A percentile compares a stretch with the other conserved stretches of the same genome.
Evolutionary conservation across 371 early-diverging fungal genomes (phyloP).

Genomic region (Saksenaea vasiformis): DNA sequence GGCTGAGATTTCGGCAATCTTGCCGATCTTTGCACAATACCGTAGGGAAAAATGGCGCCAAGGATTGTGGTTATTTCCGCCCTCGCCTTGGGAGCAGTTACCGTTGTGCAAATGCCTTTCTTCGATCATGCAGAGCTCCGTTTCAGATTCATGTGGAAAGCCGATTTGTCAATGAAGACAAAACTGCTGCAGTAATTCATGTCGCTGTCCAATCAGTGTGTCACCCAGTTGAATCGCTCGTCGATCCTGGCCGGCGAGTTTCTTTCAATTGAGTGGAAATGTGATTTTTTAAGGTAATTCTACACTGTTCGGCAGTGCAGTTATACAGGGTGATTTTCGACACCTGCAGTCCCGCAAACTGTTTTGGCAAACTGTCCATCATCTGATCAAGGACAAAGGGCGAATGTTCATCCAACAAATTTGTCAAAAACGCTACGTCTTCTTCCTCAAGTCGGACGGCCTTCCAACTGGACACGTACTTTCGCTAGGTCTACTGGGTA

Average conservation of each 20-base stretch:
- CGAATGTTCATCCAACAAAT: constrained; percentile 5
- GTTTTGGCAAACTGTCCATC: not conserved
- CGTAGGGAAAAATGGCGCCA: not conserved
- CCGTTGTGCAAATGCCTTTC: constrained; percentile 9
- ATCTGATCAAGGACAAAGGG: constrained; percentile 10
- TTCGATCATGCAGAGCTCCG: constrained; percentile 15
- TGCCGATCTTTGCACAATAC: constrained; percentile 7
- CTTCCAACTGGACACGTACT: constrained; percentile 1
- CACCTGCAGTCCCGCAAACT: constrained; percentile 1
- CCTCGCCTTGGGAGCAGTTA: constrained; percentile 5
- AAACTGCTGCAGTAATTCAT: constrained; percentile 13
- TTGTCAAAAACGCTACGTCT: not conserved
- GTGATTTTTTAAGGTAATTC: constrained; percentile 1
- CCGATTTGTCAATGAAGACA: constrained; percentile 19
- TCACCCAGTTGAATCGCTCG: constrained; percentile 12
- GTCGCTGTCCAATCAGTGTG: constrained; percentile 2
- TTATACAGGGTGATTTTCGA: not conserved
- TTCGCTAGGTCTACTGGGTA: constrained; percentile 3
- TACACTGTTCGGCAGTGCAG: constrained; percentile 1
- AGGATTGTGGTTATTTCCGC: constrained; percentile 9
- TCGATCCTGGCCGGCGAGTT: constrained; percentile 10
- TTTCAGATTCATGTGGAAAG: constrained; percentile 13
- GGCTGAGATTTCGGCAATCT: constrained; percentile 2
- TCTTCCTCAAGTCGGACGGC: not conserved
- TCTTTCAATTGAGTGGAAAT: constrained; percentile 12